Evolutionary conservation across 2,329 filamentous ascomycete genomes (phyloP).

Genomic region (Xylaria sp.): DNA sequence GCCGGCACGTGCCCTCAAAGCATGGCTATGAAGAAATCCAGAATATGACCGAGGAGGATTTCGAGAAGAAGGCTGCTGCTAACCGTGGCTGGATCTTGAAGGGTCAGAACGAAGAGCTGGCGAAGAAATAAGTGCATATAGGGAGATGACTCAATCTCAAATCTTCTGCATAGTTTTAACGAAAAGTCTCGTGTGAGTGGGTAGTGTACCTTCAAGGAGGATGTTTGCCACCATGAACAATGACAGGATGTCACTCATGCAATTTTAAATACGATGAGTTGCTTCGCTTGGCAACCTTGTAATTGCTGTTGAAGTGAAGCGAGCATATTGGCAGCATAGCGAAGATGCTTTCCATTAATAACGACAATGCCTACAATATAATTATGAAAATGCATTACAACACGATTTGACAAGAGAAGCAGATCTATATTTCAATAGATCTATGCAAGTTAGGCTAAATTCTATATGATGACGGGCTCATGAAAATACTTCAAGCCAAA

Average conservation of each 20-base stretch:
- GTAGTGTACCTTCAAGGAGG: not conserved
- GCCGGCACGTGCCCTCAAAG: slow-evolving; percentile 74
- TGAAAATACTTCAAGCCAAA: not conserved
- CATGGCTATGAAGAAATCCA: slow-evolving; percentile 68
- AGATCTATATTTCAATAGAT: not conserved
- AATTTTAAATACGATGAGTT: not conserved
- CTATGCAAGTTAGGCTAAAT: not conserved
- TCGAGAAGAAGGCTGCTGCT: slow-evolving; percentile 66
- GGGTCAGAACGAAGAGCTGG: slow-evolving; percentile 75
- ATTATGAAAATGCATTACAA: not conserved
- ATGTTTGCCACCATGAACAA: not conserved
- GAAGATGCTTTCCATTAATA: not conserved
- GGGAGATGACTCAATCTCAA: not conserved
- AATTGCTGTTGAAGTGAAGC: not conserved
- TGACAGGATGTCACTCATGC: not conserved
- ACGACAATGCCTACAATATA: not conserved
- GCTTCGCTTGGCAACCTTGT: not conserved
- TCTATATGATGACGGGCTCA: not conserved
- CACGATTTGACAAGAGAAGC: not conserved
- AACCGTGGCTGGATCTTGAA: slow-evolving; percentile 73
- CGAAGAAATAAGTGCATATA: slow-evolving; percentile 51
- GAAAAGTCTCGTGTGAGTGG: not conserved
- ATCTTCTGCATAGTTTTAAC: not conserved
- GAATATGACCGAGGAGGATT: slow-evolving; percentile 60
- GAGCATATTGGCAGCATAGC: no score